These are phyloP conservation scores for Protomyces pachydermus DNA, from an alignment of 1,139 yeast species.

Conservation along the genomic window DNA sequence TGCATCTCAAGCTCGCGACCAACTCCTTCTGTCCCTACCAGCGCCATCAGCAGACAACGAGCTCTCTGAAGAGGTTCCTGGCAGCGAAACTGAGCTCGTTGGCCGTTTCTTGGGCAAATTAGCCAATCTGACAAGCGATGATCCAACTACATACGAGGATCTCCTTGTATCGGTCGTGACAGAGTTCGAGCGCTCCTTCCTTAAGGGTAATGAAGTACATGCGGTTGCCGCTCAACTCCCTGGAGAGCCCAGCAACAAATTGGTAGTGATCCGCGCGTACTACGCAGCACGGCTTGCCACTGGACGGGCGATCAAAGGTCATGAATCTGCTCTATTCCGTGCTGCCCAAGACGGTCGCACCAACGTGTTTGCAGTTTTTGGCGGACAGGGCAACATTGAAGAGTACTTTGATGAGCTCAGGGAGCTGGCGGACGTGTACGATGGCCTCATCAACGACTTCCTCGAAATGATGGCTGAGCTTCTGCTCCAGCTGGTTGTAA, in stretches of 20 bases:
- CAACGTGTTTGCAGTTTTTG: conserved; percentile 75
- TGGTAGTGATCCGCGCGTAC: conserved; percentile 68
- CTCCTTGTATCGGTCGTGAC: conserved; percentile 63
- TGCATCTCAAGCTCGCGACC: conserved; percentile 83
- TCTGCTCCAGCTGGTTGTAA: conserved; percentile 63
- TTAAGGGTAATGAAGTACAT: conserved; percentile 77
- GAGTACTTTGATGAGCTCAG: conserved; percentile 96
- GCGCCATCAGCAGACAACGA: conserved; percentile 77
- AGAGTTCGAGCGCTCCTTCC: conserved; percentile 79
- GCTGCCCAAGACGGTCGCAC: conserved; percentile 50
- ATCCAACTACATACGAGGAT: conserved; percentile 59
- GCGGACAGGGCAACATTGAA: conserved; percentile 98
- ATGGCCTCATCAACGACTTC: conserved; percentile 68
- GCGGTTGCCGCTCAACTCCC: conserved; percentile 70
- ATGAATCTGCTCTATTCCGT: conserved; percentile 60
- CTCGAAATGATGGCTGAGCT: conserved; percentile 63
- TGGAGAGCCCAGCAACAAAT: conserved; percentile 50
- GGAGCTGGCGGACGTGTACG: conserved; percentile 71
- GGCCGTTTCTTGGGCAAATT: conserved; percentile 80
- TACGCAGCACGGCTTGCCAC: conserved; percentile 53
- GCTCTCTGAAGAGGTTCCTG: conserved; percentile 73
- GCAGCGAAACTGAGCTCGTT: conserved; percentile 79
- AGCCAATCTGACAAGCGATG: conserved; percentile 52
- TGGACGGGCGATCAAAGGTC: conserved; percentile 49
- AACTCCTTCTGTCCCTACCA: conserved; percentile 72